Evolutionary conservation across 495 filamentous ascomycete species (phyloP).

Genomic region (Hyaloscypha finlandica): DNA sequence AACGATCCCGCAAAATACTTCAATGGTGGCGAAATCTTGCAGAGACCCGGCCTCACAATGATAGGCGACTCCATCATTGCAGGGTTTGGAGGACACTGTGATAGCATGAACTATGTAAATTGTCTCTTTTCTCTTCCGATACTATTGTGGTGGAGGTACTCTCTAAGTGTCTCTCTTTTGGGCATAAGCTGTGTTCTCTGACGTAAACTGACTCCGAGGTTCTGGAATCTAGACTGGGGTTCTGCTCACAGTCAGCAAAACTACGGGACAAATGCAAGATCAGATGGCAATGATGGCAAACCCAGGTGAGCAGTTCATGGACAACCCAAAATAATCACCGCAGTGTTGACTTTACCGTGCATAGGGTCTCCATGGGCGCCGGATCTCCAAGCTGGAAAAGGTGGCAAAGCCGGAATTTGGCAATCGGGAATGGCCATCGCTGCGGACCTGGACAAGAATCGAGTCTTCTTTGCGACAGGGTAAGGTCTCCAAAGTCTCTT

Average conservation of each 20-base stretch:
- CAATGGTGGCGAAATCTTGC: constrained; percentile 28
- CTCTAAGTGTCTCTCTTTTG: too few relatives aligned
- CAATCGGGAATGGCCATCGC: constrained; percentile 43
- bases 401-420: constrained; percentile 47
- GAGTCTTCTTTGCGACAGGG: constrained; percentile 42
- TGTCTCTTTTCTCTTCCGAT: too few relatives aligned
- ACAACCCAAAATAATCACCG: too few relatives aligned
- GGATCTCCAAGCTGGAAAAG: constrained; percentile 23
- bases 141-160: too few relatives aligned
- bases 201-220: too few relatives aligned
- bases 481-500: background rate
- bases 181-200: too few relatives aligned
- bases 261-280: constrained; percentile 9
- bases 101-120: constrained; percentile 41
- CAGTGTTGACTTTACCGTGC: too few relatives aligned
- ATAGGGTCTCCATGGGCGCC: constrained; percentile 32
- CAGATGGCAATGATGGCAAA: background rate
- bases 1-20: constrained; percentile 34
- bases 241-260: constrained; percentile 39
- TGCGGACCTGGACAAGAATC: constrained; percentile 35
- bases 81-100: constrained; percentile 47
- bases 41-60: constrained; percentile 39
- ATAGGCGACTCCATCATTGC: constrained; percentile 38
- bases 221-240: constrained; percentile 33
- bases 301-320: background rate